These are phyloP conservation scores for Nevesoporus exiguus DNA, from an alignment of 768 basidiomycete species.

Conservation along the genomic window DNA sequence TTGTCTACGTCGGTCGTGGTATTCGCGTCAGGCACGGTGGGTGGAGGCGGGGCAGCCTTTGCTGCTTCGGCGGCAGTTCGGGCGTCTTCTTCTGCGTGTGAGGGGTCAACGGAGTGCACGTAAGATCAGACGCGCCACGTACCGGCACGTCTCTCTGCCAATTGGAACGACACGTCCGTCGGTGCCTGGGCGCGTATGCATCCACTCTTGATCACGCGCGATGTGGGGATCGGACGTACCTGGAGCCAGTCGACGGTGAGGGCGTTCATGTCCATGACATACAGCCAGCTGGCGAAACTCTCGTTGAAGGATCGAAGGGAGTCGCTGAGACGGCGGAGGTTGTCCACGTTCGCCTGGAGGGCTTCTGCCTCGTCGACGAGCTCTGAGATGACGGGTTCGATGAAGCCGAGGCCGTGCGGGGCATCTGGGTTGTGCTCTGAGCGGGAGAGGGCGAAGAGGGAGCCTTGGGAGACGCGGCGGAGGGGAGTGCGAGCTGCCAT, in stretches of 20 bases:
- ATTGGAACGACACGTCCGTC: slow-evolving; percentile 51
- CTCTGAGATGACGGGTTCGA: slow-evolving; percentile 80
- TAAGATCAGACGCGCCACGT: slow-evolving; percentile 5
- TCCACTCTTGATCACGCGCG: background rate
- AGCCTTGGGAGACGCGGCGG: slow-evolving; percentile 87
- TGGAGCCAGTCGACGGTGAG: slow-evolving; percentile 93
- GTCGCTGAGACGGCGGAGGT: slow-evolving; percentile 65
- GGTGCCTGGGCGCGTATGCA: slow-evolving; percentile 45
- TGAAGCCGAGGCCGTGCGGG: slow-evolving; percentile 79
- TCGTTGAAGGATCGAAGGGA: slow-evolving; percentile 88
- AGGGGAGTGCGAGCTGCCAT: slow-evolving; percentile 73
- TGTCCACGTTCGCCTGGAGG: slow-evolving; percentile 71
- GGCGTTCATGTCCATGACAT: slow-evolving; percentile 92
- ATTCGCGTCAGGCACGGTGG: slow-evolving; percentile 8
- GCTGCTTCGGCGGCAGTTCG: slow-evolving; percentile 36
- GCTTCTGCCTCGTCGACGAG: slow-evolving; percentile 86
- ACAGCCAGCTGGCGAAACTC: slow-evolving; percentile 87
- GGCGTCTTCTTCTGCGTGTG: slow-evolving; percentile 57
- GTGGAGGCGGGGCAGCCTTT: slow-evolving; percentile 37
- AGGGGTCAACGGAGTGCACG: background rate
- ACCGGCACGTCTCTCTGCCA: slow-evolving; percentile 65
- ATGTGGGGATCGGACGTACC: slow-evolving; percentile 35
- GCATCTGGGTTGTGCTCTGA: slow-evolving; percentile 67
- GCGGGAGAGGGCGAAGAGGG: slow-evolving; percentile 79
- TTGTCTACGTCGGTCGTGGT: slow-evolving; percentile 28